Conservation (phyloP, 2,329 filamentous ascomycete species). For the Samsoniella hepiali region DNA sequence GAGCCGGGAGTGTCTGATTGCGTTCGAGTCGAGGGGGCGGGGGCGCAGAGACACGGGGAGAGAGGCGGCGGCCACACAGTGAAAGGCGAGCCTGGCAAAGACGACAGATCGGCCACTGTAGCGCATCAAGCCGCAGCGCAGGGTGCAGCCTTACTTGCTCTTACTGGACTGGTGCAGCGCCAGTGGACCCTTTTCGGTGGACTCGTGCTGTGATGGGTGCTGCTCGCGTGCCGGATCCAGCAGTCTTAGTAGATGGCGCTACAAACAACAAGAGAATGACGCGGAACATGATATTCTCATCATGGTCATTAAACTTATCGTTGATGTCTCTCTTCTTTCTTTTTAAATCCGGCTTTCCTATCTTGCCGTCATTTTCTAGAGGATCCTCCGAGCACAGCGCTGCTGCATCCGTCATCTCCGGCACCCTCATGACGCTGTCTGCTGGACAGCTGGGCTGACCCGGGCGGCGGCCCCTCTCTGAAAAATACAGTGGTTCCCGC, state of each 20-base stretch:
- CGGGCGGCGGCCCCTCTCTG: background rate
- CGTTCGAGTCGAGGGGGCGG: constrained; percentile 5
- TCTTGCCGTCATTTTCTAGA: too few relatives aligned
- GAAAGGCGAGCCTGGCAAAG: background rate
- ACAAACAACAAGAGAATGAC: background rate
- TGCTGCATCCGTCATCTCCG: background rate
- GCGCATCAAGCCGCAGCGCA: background rate
- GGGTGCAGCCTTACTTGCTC: background rate
- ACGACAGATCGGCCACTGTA: constrained; percentile 8
- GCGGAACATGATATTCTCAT: background rate
- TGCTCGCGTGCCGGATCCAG: constrained; percentile 19
- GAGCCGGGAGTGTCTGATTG: constrained; percentile 3
- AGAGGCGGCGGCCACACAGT: background rate
- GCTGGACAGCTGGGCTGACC: constrained; percentile 12
- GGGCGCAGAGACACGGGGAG: background rate
- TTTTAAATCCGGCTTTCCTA: too few relatives aligned
- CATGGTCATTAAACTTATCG: too few relatives aligned
- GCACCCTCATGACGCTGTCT: constrained; percentile 1
- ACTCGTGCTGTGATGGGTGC: background rate
- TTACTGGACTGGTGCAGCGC: background rate
- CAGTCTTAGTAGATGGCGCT: background rate
- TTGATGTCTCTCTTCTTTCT: too few relatives aligned
- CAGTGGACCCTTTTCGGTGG: constrained; percentile 1
- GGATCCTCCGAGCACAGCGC: background rate
- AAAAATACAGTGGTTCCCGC: background rate